Conservation (phyloP, 2,329 filamentous ascomycete genomes). For the Pseudogymnoascus sp. region DNA sequence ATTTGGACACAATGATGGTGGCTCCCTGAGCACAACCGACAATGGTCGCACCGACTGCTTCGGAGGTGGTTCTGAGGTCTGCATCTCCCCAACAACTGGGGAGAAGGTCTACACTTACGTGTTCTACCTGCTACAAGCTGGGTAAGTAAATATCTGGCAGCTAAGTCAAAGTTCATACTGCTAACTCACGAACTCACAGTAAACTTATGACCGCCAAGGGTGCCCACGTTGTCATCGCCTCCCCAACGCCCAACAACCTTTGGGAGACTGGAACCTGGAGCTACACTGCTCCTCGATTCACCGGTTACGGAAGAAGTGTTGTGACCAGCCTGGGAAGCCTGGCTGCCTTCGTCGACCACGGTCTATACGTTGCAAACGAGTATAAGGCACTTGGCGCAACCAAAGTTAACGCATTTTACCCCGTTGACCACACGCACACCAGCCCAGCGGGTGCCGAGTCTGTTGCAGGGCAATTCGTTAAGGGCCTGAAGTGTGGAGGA, state of each 20-base stretch:
- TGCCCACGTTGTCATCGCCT: conserved; percentile 51
- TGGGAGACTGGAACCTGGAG: conserved; percentile 49
- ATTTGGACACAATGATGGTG: conserved; percentile 64
- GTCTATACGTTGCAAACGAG: conserved; percentile 43
- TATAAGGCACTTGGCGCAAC: conserved; percentile 41
- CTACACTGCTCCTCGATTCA: conserved; percentile 46
- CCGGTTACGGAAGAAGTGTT: conserved; percentile 44
- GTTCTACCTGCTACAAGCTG: conserved; percentile 11
- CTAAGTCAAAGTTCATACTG: background rate
- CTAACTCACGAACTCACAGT: conserved; percentile 10
- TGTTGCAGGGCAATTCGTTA: conserved; percentile 51
- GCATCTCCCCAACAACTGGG: conserved; percentile 11
- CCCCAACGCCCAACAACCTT: conserved; percentile 53
- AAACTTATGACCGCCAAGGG: conserved; percentile 37
- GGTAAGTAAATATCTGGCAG: background rate
- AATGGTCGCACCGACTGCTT: conserved; percentile 54
- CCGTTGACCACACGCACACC: conserved; percentile 55
- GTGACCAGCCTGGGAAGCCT: conserved; percentile 32
- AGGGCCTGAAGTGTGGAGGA: conserved; percentile 33
- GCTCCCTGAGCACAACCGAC: conserved; percentile 43
- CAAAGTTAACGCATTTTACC: conserved; percentile 44
- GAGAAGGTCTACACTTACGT: conserved; percentile 14
- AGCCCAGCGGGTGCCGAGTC: conserved; percentile 46
- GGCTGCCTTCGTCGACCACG: conserved; percentile 51
- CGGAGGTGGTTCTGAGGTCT: conserved; percentile 10